Evolutionary conservation across 2,329 filamentous ascomycete species (phyloP), one percentile per base, ranked within the genome.

Genomic region (Colletotrichum gloeosporioides): DNA sequence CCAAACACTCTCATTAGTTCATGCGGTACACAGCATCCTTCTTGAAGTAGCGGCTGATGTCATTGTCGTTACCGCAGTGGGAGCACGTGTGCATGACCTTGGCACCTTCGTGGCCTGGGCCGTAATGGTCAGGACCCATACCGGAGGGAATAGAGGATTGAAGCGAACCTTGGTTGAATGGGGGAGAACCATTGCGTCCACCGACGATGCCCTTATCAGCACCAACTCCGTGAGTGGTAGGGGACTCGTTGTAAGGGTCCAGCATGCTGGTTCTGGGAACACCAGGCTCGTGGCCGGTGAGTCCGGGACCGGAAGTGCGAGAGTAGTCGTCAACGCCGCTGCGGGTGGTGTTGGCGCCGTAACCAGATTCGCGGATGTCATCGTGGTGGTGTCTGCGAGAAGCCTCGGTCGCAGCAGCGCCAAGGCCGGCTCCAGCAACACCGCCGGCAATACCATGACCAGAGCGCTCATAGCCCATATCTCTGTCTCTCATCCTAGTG

Each of bases 21-120:
- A 76, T 76, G 36, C 77, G 76, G 70, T 78, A 78, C 2, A 76
- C 62, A 1, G 76, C 77, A 34, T 78, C 76, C 76, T 76, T 78
- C 36, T 77, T 75, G 57, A 78, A 78, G 64, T 78, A 78, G n/a
- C 71, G 73, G 73, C 77, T 78, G 22, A 78, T 78, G 16, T 78
- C 77, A 27, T 78, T 78, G 59, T 78, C 77, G 39, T 59, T 75
- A 49, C 77, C 77, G 31, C 77, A 78, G 49, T 64, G 72, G 1
- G 32, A 63, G 68, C 77, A 78, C 16, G 66, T 77, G 34, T 78
- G 77, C 53, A 78, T 70, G 2, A 78, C 77, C 70, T 77, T 78
- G 34, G 77, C 76, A 13, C 77, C 77, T 6, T 73, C 66, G n/a
- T 77, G 77, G 13, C 64, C 77, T 59, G 77, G 77, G 32, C 77